These are phyloP conservation scores for Cyclotella atomus DNA, from an alignment of 108 stramenopile species.

Conservation along the genomic window DNA sequence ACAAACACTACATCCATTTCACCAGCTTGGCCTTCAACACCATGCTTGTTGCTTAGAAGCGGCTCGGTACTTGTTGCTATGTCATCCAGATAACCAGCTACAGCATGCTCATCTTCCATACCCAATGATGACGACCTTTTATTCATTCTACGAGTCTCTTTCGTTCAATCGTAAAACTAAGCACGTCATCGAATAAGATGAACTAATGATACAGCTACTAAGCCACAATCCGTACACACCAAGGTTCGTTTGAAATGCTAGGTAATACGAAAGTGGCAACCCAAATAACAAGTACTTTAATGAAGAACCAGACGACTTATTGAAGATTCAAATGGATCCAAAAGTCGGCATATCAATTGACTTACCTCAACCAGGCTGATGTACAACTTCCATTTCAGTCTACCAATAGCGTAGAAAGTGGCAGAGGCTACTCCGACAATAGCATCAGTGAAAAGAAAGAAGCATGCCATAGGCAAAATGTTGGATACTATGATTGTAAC, in stretches of 20 bases:
- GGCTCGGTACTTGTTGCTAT: too few relatives aligned
- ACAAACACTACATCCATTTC: too few relatives aligned
- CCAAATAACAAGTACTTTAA: background rate
- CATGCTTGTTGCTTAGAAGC: too few relatives aligned
- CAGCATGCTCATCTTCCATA: too few relatives aligned
- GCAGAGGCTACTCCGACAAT: background rate
- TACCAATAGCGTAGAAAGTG: background rate
- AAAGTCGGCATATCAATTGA: too few relatives aligned
- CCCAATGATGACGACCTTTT: too few relatives aligned
- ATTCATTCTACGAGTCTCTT: too few relatives aligned
- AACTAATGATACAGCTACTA: background rate
- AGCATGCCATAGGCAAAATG: background rate
- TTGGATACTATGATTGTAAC: background rate
- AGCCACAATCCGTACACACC: background rate
- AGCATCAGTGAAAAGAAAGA: background rate
- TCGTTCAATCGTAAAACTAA: background rate
- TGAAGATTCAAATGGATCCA: too few relatives aligned
- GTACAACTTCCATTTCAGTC: background rate
- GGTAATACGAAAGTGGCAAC: background rate
- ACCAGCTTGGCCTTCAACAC: too few relatives aligned
- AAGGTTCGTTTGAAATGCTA: background rate
- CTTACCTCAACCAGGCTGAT: background rate
- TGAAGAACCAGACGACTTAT: too few relatives aligned
- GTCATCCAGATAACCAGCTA: too few relatives aligned
- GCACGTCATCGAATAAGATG: background rate